Percentiles rank a stretch among this genome's conserved stretches.
phyloP scores from a whole-genome alignment of 768 basidiomycete species.

The Calocera cornea region DNA sequence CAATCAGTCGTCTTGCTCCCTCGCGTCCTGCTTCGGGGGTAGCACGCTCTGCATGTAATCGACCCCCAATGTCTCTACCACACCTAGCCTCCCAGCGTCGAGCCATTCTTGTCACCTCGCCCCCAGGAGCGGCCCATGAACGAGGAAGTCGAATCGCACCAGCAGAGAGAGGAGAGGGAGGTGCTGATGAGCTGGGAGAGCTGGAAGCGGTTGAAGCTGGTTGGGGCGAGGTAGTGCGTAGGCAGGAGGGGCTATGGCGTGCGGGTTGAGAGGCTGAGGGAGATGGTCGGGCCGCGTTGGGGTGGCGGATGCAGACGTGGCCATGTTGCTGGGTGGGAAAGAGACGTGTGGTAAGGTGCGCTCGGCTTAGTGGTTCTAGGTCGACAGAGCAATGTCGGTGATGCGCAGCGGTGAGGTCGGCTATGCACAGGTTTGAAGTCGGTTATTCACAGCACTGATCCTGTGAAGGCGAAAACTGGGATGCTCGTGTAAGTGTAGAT shows the following conservation, averaged over 20 bases:
- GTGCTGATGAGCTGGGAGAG: constrained; percentile 96
- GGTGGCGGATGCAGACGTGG: too few relatives aligned
- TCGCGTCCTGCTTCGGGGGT: constrained; percentile 68
- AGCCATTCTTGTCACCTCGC: constrained; percentile 64
- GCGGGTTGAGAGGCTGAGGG: constrained; percentile 61
- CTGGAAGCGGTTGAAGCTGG: constrained; percentile 85
- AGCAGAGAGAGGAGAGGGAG: constrained; percentile 60
- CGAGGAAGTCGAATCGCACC: constrained; percentile 85
- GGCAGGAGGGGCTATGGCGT: constrained; percentile 61
- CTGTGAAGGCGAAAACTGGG: too few relatives aligned
- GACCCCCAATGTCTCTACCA: constrained; percentile 84
- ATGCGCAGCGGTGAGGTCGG: too few relatives aligned
- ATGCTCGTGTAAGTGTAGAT: too few relatives aligned
- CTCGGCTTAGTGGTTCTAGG: too few relatives aligned
- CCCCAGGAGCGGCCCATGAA: constrained; percentile 67
- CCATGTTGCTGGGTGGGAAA: too few relatives aligned
- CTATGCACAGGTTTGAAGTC: too few relatives aligned
- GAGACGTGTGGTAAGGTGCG: too few relatives aligned
- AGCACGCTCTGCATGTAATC: constrained; percentile 85
- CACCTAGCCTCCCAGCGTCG: constrained; percentile 49
- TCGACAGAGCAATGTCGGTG: too few relatives aligned
- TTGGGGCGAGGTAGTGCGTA: constrained; percentile 87
- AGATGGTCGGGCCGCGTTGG: constrained; percentile 21
- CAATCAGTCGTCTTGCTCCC: constrained; percentile 90
- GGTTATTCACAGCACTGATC: too few relatives aligned